phyloP scores from a whole-genome alignment of 225 moss, liverwort and hornwort species.

The Neckera pumila region DNA sequence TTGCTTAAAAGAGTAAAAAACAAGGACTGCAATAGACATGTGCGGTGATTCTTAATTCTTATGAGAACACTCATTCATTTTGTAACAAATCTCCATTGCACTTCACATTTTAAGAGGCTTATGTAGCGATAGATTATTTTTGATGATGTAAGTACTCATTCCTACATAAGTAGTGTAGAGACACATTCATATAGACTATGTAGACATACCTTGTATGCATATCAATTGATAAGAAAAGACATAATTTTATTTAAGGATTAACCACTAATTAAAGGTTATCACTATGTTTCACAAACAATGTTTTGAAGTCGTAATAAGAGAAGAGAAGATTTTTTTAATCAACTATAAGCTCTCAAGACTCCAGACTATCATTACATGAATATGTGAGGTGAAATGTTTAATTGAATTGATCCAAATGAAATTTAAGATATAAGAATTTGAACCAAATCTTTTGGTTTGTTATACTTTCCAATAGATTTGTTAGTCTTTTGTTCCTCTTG shows the following conservation, averaged over 20 bases:
- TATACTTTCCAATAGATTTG: background rate
- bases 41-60: background rate
- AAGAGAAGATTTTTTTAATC: accelerated
- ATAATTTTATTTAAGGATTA: background rate
- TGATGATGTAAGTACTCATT: background rate
- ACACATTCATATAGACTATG: no score
- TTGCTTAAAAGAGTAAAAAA: conserved; percentile 19
- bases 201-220: background rate
- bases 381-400: background rate
- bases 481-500: background rate
- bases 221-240: background rate
- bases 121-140: background rate
- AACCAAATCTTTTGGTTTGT: no score
- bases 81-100: background rate
- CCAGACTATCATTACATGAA: background rate
- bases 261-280: no score
- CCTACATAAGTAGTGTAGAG: background rate
- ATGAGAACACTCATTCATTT: background rate
- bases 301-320: no score
- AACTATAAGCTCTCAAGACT: accelerated
- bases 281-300: accelerated
- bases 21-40: background rate
- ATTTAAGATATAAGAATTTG: no score
- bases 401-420: background rate
- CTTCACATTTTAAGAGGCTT: background rate